A percentile compares a stretch with the other conserved stretches of the same genome.
phyloP scores from a whole-genome alignment of 2,329 filamentous ascomycete genomes.

The Claviceps cyperi region DNA sequence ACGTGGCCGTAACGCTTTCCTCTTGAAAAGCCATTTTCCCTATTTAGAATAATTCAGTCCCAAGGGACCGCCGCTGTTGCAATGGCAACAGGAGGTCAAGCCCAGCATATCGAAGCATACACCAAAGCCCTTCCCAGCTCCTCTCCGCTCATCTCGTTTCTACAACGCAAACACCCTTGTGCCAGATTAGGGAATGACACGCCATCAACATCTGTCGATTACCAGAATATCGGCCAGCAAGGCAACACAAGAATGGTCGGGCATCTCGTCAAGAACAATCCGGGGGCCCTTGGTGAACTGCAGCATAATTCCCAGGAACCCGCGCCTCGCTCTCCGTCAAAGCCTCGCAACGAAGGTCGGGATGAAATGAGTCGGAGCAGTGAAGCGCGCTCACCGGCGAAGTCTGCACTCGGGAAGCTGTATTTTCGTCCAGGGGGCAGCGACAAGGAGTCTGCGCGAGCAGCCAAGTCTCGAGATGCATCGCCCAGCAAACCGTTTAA shows the following conservation, averaged over 20 bases:
- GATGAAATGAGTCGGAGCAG: constrained; percentile 10
- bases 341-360: constrained; percentile 18
- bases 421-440: constrained; percentile 28
- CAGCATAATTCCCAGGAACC: constrained; percentile 38
- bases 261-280: constrained; percentile 22
- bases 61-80: constrained; percentile 1
- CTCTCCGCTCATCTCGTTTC: constrained; percentile 24
- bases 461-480: constrained; percentile 27
- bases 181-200: constrained; percentile 20
- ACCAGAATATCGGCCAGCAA: constrained; percentile 3
- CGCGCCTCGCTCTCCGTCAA: constrained; percentile 24
- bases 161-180: constrained; percentile 34
- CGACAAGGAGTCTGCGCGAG: constrained; percentile 19
- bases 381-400: constrained; percentile 7
- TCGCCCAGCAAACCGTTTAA: constrained; percentile 56
- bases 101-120: constrained; percentile 2
- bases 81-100: constrained; percentile 10
- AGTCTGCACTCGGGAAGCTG: constrained; percentile 21
- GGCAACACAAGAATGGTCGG: constrained; percentile 15
- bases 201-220: neutral
- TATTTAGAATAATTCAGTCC: no score
- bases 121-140: constrained; percentile 9
- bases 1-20: no score
- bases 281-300: constrained; percentile 39
- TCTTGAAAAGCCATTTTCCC: no score